These are phyloP conservation scores for Pleoardoris graminearum DNA, from an alignment of 2,329 filamentous ascomycete genomes.

Conservation along the genomic window DNA sequence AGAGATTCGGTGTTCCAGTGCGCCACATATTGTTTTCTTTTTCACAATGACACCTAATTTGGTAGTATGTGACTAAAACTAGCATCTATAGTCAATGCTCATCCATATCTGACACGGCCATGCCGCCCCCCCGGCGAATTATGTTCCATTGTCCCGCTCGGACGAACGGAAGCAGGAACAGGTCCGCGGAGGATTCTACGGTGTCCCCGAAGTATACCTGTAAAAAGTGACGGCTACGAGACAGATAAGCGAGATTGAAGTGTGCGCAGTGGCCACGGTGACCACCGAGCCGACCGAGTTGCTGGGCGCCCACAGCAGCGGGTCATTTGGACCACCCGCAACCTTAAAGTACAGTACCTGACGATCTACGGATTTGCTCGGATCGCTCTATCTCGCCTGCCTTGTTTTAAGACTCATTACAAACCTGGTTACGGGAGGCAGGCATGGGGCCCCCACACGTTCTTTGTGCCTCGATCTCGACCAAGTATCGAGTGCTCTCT, in stretches of 20 bases:
- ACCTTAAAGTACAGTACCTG: background rate
- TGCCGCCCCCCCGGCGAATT: background rate
- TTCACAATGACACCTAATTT: background rate
- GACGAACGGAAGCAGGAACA: background rate
- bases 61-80: background rate
- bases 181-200: background rate
- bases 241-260: background rate
- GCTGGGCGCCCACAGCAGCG: background rate
- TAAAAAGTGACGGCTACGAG: background rate
- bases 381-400: background rate
- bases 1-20: background rate
- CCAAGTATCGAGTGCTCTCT: no score
- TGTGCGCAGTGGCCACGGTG: background rate
- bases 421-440: no score
- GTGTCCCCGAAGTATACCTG: background rate
- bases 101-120: background rate
- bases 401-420: no score
- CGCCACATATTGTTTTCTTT: slow-evolving; percentile 1
- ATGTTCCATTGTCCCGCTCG: background rate
- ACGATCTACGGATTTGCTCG: slow-evolving; percentile 1
- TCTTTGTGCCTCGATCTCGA: no score
- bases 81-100: no score
- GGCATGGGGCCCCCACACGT: no score
- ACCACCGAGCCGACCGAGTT: background rate
- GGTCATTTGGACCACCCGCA: background rate